Evolutionary conservation across 805 yeast species (phyloP), one percentile per base, ranked within the genome.

Genomic region (Dipodascus albidus): DNA sequence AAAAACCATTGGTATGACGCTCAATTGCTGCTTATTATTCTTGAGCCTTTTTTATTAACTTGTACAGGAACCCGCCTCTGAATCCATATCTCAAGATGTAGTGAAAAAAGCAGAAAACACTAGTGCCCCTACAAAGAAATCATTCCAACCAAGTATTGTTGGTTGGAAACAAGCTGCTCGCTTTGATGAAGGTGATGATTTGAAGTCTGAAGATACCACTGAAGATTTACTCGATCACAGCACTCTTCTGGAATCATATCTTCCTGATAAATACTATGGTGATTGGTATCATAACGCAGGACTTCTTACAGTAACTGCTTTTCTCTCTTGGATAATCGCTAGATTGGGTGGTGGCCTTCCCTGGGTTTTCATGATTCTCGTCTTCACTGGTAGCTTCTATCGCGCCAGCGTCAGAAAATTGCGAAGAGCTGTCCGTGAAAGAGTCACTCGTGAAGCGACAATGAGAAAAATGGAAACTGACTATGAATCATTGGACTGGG

Each of bases 281-380:
- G 98, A 93, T 65, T 93, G 99, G 99, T 93, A 84, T 65, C 99
- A 95, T 67, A 83, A 84, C 52, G 82, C 83, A n/a, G 96, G 79
- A 0, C 74, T 82, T 35, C 70, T 88, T 54, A 72, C 84, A 24
- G 65, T 77, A 21, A 88, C 85, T 3, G 89, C 85, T 0, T 65
- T 85, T 14, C 65, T 85, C n/a, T 86, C 95, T 2, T 90, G 91
- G 82, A 59, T 83, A 1, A 61, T 87, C 44, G 99, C 98, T 8
- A 78, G 83, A 69, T 78, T 85, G 58, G 75, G 80, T 49, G 83
- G 90, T 60, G 80, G 89, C 3, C 62, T 90, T 53, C 91, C 93
- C 6, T 87, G 96, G 52, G 80, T 88, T 47, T 86, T 88, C 64
- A 75, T 89, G 58, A 72, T 93, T 38, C 75, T 85, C 56, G 60